Evolutionary conservation across 176 grass and related monocot species (phyloP).

Genomic region (Triticum monococcum): DNA sequence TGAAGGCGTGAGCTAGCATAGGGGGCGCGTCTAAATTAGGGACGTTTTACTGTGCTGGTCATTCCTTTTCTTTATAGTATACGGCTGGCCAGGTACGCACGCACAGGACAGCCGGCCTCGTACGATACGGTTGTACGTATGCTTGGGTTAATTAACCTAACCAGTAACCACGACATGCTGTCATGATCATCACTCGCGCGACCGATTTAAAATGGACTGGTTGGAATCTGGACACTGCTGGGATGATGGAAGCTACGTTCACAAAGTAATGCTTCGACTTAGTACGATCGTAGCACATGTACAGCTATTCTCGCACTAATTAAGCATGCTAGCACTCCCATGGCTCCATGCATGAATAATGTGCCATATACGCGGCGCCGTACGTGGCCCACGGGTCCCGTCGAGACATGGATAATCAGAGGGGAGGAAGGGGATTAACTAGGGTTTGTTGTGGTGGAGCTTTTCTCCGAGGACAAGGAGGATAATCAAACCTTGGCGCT

Average conservation of each 20-base stretch:
- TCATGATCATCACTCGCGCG: background rate
- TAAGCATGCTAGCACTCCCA: too few species aligned
- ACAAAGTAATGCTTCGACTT: background rate
- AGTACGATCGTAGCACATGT: too few species aligned
- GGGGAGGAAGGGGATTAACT: background rate
- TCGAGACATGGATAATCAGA: background rate
- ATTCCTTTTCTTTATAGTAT: background rate
- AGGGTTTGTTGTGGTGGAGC: conserved; percentile 33
- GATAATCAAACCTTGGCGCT: conserved; percentile 15
- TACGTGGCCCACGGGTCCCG: conserved; percentile 1
- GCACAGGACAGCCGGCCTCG: conserved; percentile 12
- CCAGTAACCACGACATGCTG: background rate
- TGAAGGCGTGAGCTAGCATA: background rate
- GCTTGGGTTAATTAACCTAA: background rate
- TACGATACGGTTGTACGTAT: too few species aligned
- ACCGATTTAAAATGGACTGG: too few species aligned
- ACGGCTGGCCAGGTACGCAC: background rate
- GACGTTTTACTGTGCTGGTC: conserved; percentile 5
- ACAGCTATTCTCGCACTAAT: background rate
- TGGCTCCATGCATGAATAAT: background rate
- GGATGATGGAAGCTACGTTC: background rate
- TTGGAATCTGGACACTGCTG: background rate
- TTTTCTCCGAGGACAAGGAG: conserved; percentile 11
- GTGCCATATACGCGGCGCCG: background rate
- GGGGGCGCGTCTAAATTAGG: background rate